A percentile compares a stretch with the other conserved stretches of the same genome.
Evolutionary conservation across 192 early-diverging fungal genomes (phyloP).

Genomic region (Chytriomyces sp.): DNA sequence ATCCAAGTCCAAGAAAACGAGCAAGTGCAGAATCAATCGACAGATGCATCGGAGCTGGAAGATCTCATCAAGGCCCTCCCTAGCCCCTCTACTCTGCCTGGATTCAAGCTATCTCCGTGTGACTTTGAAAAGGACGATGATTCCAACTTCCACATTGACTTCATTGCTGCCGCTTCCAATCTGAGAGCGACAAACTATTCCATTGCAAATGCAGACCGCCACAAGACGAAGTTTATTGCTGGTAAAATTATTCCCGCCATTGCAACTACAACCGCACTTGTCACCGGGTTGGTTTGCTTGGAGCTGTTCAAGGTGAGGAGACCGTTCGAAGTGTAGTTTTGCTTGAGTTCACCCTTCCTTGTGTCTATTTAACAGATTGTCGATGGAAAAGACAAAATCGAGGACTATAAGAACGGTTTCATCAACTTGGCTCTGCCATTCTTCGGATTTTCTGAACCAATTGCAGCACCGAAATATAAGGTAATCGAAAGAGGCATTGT

Average conservation of each 20-base stretch:
- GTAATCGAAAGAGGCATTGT: slow-evolving; percentile 15
- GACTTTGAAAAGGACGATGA: slow-evolving; percentile 99
- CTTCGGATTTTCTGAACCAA: slow-evolving; percentile 99
- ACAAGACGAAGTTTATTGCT: slow-evolving; percentile 94
- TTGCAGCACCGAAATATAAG: slow-evolving; percentile 83
- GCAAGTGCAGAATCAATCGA: slow-evolving; percentile 50
- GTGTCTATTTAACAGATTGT: slow-evolving; percentile 52
- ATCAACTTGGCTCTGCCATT: slow-evolving; percentile 97
- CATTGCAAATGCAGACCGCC: slow-evolving; percentile 84
- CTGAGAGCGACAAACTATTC: slow-evolving; percentile 85
- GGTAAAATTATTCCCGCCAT: slow-evolving; percentile 98
- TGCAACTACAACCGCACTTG: slow-evolving; percentile 94
- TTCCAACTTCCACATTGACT: slow-evolving; percentile 99
- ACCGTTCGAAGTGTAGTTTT: background rate
- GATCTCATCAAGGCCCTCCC: slow-evolving; percentile 73
- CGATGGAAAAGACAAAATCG: slow-evolving; percentile 76
- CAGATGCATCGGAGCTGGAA: slow-evolving; percentile 65
- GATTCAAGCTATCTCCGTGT: slow-evolving; percentile 83
- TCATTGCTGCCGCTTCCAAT: slow-evolving; percentile 97
- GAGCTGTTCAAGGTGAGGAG: slow-evolving; percentile 88
- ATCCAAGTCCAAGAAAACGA: slow-evolving; percentile 96
- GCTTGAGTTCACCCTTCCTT: background rate
- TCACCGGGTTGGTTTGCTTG: slow-evolving; percentile 95
- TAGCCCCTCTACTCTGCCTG: slow-evolving; percentile 76
- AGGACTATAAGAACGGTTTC: slow-evolving; percentile 99